These are phyloP conservation scores for Xylariaceae sp. DNA, from an alignment of 2,329 filamentous ascomycete species.

Conservation along the genomic window DNA sequence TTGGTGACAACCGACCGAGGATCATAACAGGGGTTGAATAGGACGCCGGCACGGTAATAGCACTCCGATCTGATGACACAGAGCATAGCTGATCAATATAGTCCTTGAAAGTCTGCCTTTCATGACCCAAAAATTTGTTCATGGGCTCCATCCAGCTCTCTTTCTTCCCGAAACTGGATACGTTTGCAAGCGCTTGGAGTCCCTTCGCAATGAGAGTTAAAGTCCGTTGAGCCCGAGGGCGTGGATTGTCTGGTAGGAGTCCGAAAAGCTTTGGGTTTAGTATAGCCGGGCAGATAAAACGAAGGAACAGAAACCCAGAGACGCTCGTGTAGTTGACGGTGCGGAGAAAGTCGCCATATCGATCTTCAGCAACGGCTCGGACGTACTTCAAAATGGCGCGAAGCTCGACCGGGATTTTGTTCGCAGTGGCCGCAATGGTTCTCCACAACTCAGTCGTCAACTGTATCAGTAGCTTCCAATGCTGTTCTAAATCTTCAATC, in stretches of 20 bases:
- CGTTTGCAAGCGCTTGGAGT: conserved; percentile 83
- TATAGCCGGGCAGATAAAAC: conserved; percentile 95
- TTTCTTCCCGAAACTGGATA: conserved; percentile 88
- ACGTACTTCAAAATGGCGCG: conserved; percentile 86
- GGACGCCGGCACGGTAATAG: conserved; percentile 66
- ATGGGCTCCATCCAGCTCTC: conserved; percentile 99
- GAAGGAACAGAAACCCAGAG: conserved; percentile 87
- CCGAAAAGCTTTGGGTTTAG: conserved; percentile 93
- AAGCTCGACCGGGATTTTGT: conserved; percentile 73
- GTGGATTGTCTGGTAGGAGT: conserved; percentile 76
- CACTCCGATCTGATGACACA: conserved; percentile 67
- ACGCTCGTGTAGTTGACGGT: conserved; percentile 92
- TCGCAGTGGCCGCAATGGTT: conserved; percentile 70
- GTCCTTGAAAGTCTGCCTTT: conserved; percentile 75
- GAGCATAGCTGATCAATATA: conserved; percentile 85
- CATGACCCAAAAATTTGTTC: conserved; percentile 77
- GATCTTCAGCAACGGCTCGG: conserved; percentile 85
- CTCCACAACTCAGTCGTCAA: conserved; percentile 83
- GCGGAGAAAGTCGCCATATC: conserved; percentile 87
- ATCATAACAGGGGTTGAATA: conserved; percentile 94
- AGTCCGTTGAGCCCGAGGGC: conserved; percentile 76
- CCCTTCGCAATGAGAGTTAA: conserved; percentile 90
- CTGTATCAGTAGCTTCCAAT: conserved; percentile 73
- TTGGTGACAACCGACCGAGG: conserved; percentile 71
- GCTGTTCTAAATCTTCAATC: conserved; percentile 69